Evolutionary conservation across 495 filamentous ascomycete species (phyloP), one percentile per base, ranked within the genome.

Genomic region (Aspergillus campestris): DNA sequence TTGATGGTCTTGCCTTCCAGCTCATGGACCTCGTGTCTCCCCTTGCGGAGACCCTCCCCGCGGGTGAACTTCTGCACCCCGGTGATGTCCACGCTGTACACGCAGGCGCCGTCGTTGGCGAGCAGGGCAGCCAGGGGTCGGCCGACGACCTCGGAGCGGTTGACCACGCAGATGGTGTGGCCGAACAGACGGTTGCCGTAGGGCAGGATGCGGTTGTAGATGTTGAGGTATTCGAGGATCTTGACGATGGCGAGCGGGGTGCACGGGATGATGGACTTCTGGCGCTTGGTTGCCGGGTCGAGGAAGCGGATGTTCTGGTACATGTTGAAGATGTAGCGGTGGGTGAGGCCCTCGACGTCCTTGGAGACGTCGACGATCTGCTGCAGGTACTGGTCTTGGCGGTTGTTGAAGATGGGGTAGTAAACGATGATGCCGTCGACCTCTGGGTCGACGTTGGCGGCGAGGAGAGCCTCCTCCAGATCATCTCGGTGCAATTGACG

Each of bases 341-440:
- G 91, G 53, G 82, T 89, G 42, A 98, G 82, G 15, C 92, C 92
- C 57, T 98, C 92, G 45, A 98, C 92, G 53, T 98, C 92, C 67
- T 98, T 98, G 61, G 71, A 62, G 38, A 94, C 76, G 44, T 86
- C 76, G 15, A 94, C 87, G n/a, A 94, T 84, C 67, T 96, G 88
- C 69, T 97, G 92, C 47, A 98, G 79, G 65, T 96, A 95, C 55
- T 82, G 81, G 63, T 98, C 92, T 56, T 95, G 86, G 11, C 77
- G 75, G 51, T 79, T 82, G 67, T 84, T 81, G 75, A 94, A 97
- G 65, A 98, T 94, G 34, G 92, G 92, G 67, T 96, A 98, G 70
- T 98, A 98, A 59, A 97, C 87, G 51, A 98, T 91, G 53, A 97
- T 95, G 52, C 92, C 92, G 65, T 95, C 84, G 45, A 96, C 81